Evolutionary conservation across 805 yeast genomes (phyloP), one percentile per base, ranked within the genome.

Genomic region (Candida anglica): DNA sequence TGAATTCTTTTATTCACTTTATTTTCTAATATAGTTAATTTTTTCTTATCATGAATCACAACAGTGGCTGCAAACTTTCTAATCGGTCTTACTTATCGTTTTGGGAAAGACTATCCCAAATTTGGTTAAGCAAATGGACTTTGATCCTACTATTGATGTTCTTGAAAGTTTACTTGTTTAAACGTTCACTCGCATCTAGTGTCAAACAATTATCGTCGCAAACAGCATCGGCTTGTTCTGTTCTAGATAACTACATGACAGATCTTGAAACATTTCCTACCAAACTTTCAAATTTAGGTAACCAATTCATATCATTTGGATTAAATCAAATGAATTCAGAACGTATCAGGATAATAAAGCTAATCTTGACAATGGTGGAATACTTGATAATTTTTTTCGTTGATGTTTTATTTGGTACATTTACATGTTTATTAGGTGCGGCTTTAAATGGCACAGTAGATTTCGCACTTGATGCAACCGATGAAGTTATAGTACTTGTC

Each of bases 331-430:
- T 79, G 0, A 69, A 79, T 22, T 55, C 64, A 7, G 76, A 69
- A 0, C 58, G 78, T 7, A 47, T 71, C 19, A 53, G 63, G 2
- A 43, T 71, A 0, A 35, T 85, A 8, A 48, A 66, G 1, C 37
- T 78, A 30, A 46, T 77, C 8, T 50, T 86, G 0, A 71, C 76
- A 0, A 81, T 78, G 0, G 60, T 80, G 6, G 81, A 84, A 44
- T 66, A 70, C 27, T 42, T 88, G 26, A 52, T 86, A 0, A 50
- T 76, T 3, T 86, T 91, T 50, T 62, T 77, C 6, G 60, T 91
- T 6, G 87, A 88, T 20, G 47, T 91, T 42, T 74, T 83, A 30
- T 56, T 88, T 2, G 98, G 97, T 0, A 93, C 98, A 0, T 86
- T 86, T 56, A 81, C 83, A 0, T 93, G 98, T 56, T 63, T 93